These are phyloP conservation scores for Saturnispora bothae DNA, from an alignment of 805 yeast genomes.

Conservation along the genomic window DNA sequence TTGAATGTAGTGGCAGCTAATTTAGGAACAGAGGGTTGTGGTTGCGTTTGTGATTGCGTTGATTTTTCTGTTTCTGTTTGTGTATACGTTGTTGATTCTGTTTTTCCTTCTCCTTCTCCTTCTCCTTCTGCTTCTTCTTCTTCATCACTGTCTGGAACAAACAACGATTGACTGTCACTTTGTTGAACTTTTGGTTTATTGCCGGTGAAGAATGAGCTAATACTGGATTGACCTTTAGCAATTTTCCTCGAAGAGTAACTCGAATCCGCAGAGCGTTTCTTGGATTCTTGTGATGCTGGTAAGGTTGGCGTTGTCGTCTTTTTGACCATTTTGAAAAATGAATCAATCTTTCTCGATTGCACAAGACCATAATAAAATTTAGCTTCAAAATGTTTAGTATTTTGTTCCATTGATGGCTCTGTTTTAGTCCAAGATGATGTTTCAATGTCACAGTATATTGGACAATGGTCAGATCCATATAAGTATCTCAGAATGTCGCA, in stretches of 20 bases:
- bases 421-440: slow-evolving; percentile 3
- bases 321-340: slow-evolving; percentile 19
- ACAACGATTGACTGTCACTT: slow-evolving; percentile 6
- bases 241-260: slow-evolving; percentile 16
- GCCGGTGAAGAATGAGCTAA: slow-evolving; percentile 2
- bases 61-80: background rate
- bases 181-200: background rate
- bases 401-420: background rate
- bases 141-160: slow-evolving; percentile 14
- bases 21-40: no score
- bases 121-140: slow-evolving; percentile 1
- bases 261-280: slow-evolving; percentile 3
- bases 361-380: slow-evolving; percentile 34
- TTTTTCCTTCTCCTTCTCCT: background rate
- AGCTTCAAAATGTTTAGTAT: slow-evolving; percentile 40
- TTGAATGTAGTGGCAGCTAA: slow-evolving; percentile 16
- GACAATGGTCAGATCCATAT: slow-evolving; percentile 93
- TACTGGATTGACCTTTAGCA: slow-evolving; percentile 10
- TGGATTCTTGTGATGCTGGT: background rate
- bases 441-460: slow-evolving; percentile 62
- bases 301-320: background rate
- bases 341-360: slow-evolving; percentile 21
- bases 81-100: background rate
- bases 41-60: background rate
- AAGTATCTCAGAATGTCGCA: slow-evolving; percentile 51